These are phyloP conservation scores for Eimeria mitis DNA, from an alignment of 169 alveolate genomes.

Conservation along the genomic window DNA sequence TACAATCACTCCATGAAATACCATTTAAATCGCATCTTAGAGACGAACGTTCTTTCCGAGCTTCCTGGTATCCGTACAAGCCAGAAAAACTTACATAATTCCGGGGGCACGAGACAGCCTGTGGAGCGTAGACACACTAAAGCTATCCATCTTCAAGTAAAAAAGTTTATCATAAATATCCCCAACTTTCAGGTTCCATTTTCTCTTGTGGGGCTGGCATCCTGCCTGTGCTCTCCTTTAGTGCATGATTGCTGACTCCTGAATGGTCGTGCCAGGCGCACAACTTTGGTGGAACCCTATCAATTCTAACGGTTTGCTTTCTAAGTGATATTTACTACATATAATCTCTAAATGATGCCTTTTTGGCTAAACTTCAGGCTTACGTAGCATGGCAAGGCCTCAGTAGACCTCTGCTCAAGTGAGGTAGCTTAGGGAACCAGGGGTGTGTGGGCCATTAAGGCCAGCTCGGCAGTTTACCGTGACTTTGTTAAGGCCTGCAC, in stretches of 20 bases:
- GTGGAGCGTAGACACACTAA: background rate
- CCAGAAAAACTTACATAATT: background rate
- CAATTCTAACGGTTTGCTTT: background rate
- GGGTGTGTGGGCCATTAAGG: constrained; percentile 15
- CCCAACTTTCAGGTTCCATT: background rate
- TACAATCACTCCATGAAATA: background rate
- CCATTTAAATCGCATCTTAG: no score
- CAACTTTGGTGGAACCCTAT: constrained; percentile 14
- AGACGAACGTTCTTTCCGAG: background rate
- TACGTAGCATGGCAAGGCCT: background rate
- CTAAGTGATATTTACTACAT: background rate
- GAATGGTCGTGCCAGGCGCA: constrained; percentile 16
- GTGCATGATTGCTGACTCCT: constrained; percentile 19
- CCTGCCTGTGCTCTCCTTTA: constrained; percentile 30
- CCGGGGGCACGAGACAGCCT: background rate
- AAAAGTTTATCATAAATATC: background rate
- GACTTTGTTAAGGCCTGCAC: constrained; percentile 9
- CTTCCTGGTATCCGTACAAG: background rate
- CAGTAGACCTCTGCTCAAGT: background rate
- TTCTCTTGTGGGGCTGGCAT: constrained; percentile 2
- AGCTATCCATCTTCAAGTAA: background rate
- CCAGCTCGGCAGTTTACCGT: background rate
- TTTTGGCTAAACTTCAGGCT: background rate
- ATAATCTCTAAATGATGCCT: background rate
- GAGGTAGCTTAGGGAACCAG: background rate